Percentiles rank a stretch among this genome's conserved stretches.
phyloP scores from a whole-genome alignment of 768 basidiomycete species.

The Pleurotus eryngii region DNA sequence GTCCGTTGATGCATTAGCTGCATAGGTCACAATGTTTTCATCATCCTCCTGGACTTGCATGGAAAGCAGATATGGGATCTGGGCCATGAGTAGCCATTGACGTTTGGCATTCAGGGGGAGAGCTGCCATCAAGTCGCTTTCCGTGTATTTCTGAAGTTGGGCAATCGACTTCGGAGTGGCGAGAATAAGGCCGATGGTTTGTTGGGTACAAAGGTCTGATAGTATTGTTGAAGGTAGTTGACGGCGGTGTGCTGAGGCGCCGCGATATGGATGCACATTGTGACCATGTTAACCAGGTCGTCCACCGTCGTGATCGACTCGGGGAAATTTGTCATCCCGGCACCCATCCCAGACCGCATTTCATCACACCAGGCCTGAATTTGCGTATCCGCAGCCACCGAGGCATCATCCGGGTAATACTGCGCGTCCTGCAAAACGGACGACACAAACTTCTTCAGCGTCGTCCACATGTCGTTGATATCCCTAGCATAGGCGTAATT shows the following conservation, averaged over 20 bases:
- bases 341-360: constrained; percentile 20
- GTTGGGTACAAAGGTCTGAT: constrained; percentile 29
- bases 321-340: constrained; percentile 22
- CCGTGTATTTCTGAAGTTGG: constrained; percentile 16
- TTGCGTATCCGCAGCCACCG: constrained; percentile 18
- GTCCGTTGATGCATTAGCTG: constrained; percentile 10
- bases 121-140: constrained; percentile 18
- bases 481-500: constrained; percentile 27
- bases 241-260: constrained; percentile 30
- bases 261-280: constrained; percentile 31
- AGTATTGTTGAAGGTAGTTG: constrained; percentile 32
- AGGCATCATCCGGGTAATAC: constrained; percentile 17
- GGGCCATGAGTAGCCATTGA: constrained; percentile 27
- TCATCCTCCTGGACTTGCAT: constrained; percentile 21
- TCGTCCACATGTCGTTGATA: constrained; percentile 22
- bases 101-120: constrained; percentile 19
- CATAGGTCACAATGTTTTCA: constrained; percentile 22
- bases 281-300: constrained; percentile 24
- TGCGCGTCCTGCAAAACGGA: constrained; percentile 11
- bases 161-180: constrained; percentile 17
- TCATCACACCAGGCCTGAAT: constrained; percentile 20
- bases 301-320: constrained; percentile 19
- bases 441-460: constrained; percentile 21
- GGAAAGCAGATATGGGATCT: constrained; percentile 26
- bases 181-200: constrained; percentile 24